Evolutionary conservation across 352 stramenopile genomes (phyloP), one percentile per base, ranked within the genome.

Genomic region (Phytophthora lateralis): DNA sequence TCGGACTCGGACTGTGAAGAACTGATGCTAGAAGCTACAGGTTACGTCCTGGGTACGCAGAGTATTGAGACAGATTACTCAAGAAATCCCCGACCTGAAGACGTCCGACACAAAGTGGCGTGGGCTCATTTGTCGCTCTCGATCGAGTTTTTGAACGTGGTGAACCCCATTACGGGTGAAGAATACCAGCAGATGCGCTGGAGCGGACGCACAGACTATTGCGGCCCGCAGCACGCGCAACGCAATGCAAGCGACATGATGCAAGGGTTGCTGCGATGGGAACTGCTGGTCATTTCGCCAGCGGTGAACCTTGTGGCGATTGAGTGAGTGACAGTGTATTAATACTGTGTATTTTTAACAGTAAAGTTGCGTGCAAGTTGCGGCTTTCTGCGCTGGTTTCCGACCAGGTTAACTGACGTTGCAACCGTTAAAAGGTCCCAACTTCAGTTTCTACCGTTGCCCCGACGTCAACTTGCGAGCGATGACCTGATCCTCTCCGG

Each of bases 121-220:
- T 82, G 67, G 67, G 73, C 73, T 12, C 60, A 76, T 18, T 47
- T 78, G 37, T 67, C 68, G 26, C 47, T 83, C 30, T 71, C 60
- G 24, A 80, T 78, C 42, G 74, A 82, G 53, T 78, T 80, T 57
- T 35, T 78, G 29, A 55, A 66, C 35, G 63, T 77, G 9, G 32
- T 54, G 7, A 62, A 84, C 54, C 42, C 60, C 2, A 47, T 44
- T 6, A 82, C 56, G 14, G 42, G 52, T 9, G 37, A 63, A 8
- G 56, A 43, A 42, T 69, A 61, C 20, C 73, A 75, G n/a, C 60
- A 75, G 27, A 41, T 81, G 18, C 66, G 69, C 3, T 84, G 71
- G 71, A 80, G 56, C 4, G 75, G 72, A 35, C 65, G 63, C 8
- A 84, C 72, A 0, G 48, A 84, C 53, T 84, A 81, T 46, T 79